These are phyloP conservation scores for Psilocybe tampanensis DNA, from an alignment of 768 basidiomycete species.

Conservation along the genomic window DNA sequence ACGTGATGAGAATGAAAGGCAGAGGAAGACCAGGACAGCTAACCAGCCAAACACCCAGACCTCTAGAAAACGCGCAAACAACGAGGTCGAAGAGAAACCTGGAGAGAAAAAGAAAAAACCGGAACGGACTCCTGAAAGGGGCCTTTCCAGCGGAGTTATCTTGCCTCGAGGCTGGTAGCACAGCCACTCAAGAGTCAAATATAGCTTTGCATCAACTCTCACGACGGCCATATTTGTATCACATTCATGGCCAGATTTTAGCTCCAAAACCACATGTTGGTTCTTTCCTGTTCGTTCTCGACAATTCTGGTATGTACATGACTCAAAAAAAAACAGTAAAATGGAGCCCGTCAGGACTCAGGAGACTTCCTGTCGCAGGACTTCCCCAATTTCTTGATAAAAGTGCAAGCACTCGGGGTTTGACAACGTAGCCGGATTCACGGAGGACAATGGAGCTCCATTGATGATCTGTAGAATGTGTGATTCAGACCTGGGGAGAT, in stretches of 20 bases:
- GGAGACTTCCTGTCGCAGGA: conserved; percentile 48
- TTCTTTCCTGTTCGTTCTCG: conserved; percentile 3
- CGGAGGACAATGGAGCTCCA: conserved; percentile 65
- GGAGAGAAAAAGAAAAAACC: conserved; percentile 18
- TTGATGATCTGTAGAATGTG: conserved; percentile 64
- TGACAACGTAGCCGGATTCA: conserved; percentile 72
- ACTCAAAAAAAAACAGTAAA: conserved; percentile 4
- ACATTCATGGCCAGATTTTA: conserved; percentile 3
- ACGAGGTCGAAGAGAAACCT: conserved; percentile 23
- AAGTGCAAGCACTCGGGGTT: conserved; percentile 73
- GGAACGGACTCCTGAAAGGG: conserved; percentile 7
- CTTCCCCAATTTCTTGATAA: conserved; percentile 57
- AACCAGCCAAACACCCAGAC: conserved; percentile 19
- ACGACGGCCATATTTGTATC: conserved; percentile 11
- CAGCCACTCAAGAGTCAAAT: conserved; percentile 24
- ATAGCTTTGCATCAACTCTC: conserved; percentile 11
- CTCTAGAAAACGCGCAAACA: conserved; percentile 22
- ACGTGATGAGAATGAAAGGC: conserved; percentile 18
- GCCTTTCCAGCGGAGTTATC: conserved; percentile 21
- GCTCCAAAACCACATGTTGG: conserved; percentile 18
- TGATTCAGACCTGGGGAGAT: conserved; percentile 15
- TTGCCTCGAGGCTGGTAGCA: conserved; percentile 33
- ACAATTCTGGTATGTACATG: conserved; percentile 3
- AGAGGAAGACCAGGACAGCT: conserved; percentile 5
- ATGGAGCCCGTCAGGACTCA: conserved; percentile 19